Percentiles rank a stretch among this genome's conserved stretches.
phyloP scores from a whole-genome alignment of 768 basidiomycete species.

The Cystofilobasidium macerans region DNA sequence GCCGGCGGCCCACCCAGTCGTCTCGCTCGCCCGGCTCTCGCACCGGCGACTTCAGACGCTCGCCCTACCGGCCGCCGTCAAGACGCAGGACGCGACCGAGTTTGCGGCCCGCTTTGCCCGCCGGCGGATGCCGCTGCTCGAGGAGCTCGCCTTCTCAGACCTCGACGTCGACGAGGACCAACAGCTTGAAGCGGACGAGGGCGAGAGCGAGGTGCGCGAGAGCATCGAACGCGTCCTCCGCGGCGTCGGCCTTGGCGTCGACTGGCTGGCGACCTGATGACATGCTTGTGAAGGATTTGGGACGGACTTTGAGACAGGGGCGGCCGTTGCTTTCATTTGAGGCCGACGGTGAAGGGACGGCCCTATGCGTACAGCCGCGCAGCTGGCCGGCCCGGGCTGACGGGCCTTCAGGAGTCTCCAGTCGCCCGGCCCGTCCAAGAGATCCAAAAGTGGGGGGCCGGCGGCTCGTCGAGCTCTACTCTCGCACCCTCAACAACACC shows the following conservation, averaged over 20 bases:
- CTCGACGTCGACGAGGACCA: not conserved
- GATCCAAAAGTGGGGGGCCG: too few species aligned
- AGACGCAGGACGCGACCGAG: not conserved
- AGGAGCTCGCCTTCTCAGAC: not conserved
- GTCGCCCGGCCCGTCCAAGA: too few species aligned
- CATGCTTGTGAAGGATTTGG: too few species aligned
- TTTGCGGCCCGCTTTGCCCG: not conserved
- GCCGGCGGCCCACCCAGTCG: not conserved
- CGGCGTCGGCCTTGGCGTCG: not conserved
- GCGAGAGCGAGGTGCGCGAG: not conserved
- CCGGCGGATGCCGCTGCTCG: not conserved
- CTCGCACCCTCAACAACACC: too few species aligned
- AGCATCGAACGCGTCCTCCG: not conserved
- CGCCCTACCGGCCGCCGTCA: not conserved
- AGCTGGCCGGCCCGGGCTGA: too few species aligned
- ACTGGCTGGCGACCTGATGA: slow-evolving; percentile 6
- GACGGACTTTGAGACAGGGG: too few species aligned
- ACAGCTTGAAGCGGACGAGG: not conserved
- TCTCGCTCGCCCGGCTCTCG: not conserved
- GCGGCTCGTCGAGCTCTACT: too few species aligned
- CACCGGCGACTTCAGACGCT: not conserved
- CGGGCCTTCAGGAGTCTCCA: too few species aligned
- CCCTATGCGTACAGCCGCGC: too few species aligned
- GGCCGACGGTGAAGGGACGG: too few species aligned
- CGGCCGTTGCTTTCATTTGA: too few species aligned